Conservation (phyloP, 2,329 filamentous ascomycete genomes). For the Microcyclosporella mali region DNA sequence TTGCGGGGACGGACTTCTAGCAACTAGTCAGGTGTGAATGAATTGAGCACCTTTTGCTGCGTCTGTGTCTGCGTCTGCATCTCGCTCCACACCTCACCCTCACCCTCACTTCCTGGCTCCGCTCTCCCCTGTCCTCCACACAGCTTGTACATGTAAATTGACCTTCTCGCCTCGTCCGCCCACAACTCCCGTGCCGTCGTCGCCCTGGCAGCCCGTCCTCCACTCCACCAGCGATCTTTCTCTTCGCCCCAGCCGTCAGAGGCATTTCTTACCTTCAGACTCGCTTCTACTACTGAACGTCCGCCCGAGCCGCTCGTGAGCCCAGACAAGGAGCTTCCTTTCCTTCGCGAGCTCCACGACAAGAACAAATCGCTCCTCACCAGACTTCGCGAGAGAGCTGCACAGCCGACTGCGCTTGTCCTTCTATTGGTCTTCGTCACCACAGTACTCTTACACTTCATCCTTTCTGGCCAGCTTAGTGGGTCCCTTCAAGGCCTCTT, state of each 20-base stretch:
- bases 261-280: slow-evolving; percentile 4
- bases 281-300: background rate
- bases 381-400: slow-evolving; percentile 7
- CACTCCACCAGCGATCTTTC: slow-evolving; percentile 6
- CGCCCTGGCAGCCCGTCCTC: background rate
- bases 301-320: background rate
- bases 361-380: slow-evolving; percentile 10
- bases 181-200: background rate
- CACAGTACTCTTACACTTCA: slow-evolving; percentile 12
- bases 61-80: no score
- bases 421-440: slow-evolving; percentile 10
- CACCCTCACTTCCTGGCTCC: no score
- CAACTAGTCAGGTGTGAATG: no score
- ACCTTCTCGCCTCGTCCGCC: background rate
- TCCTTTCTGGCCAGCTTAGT: slow-evolving; percentile 4
- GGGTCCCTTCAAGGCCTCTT: slow-evolving; percentile 7
- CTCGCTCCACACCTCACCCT: no score
- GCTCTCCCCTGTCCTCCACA: no score
- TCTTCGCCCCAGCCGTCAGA: slow-evolving; percentile 7
- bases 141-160: background rate
- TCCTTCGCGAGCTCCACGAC: slow-evolving; percentile 25
- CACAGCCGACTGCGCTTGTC: slow-evolving; percentile 12
- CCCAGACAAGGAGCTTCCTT: slow-evolving; percentile 21
- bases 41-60: no score
- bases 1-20: no score